Conservation (phyloP, 2,329 filamentous ascomycete genomes). For the Fusarium illudens region DNA sequence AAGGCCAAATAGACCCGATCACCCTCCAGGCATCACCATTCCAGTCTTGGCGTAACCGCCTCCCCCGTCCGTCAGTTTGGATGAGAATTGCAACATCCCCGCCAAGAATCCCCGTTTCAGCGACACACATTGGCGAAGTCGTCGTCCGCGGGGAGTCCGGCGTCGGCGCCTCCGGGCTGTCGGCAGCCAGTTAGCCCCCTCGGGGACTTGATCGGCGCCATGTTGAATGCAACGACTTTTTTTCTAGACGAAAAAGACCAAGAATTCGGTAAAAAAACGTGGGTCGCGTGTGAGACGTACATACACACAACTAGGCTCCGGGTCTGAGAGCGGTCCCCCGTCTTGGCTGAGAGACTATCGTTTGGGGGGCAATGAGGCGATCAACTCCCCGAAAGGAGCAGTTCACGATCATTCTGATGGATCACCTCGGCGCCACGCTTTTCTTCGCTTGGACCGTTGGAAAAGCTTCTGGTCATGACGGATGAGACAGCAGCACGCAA, state of each 20-base stretch:
- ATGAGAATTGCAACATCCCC: not conserved
- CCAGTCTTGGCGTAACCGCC: not conserved
- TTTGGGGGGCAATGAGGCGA: constrained; percentile 14
- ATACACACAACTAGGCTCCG: no score
- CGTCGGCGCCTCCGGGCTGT: constrained; percentile 24
- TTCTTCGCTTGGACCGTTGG: not conserved
- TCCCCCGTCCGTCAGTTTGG: not conserved
- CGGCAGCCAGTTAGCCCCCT: not conserved
- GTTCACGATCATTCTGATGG: not conserved
- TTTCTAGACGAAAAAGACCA: not conserved
- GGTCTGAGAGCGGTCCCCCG: not conserved
- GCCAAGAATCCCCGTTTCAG: constrained; percentile 4
- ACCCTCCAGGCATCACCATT: constrained; percentile 22
- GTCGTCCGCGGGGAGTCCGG: constrained; percentile 1
- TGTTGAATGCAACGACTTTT: not conserved
- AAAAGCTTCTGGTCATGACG: not conserved
- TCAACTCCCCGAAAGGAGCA: constrained; percentile 27
- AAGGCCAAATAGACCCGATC: no score
- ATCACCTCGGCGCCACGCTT: not conserved
- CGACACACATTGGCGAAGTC: not conserved
- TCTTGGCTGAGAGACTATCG: constrained; percentile 9
- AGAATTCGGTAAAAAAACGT: not conserved
- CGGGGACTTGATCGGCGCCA: not conserved
- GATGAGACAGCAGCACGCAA: not conserved
- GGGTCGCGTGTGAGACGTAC: not conserved